Conservation (phyloP, 768 basidiomycete species). For the Chalciporus sphaerocephalus region DNA sequence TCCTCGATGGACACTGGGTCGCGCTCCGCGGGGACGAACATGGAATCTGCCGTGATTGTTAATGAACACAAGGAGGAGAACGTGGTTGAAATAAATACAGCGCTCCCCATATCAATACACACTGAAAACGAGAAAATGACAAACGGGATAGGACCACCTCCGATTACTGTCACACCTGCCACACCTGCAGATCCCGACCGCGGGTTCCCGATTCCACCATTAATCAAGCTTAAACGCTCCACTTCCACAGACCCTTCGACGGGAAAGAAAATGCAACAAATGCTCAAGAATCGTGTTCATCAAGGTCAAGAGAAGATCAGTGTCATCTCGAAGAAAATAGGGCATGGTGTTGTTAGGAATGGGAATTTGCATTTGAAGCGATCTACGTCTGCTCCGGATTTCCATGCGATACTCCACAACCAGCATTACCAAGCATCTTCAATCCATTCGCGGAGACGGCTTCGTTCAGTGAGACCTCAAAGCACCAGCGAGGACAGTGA, state of each 20-base stretch:
- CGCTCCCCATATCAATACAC: conserved; percentile 4
- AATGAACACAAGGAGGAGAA: conserved; percentile 16
- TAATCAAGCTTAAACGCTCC: conserved; percentile 20
- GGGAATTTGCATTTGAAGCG: conserved; percentile 47
- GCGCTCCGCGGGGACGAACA: conserved; percentile 24
- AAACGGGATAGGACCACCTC: conserved; percentile 9
- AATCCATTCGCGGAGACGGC: conserved; percentile 72
- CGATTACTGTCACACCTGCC: conserved; percentile 63
- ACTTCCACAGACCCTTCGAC: conserved; percentile 41
- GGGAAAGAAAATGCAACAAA: conserved; percentile 72
- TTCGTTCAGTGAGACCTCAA: conserved; percentile 44
- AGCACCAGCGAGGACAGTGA: conserved; percentile 33
- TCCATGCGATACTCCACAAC: conserved; percentile 60
- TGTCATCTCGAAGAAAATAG: conserved; percentile 74
- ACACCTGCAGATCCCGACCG: conserved; percentile 41
- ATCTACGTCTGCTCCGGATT: conserved; percentile 67
- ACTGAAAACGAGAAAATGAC: not conserved
- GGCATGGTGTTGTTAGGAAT: conserved; percentile 59
- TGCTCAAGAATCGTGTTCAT: conserved; percentile 69
- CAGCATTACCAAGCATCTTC: conserved; percentile 71
- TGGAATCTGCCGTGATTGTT: conserved; percentile 11
- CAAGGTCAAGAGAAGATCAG: conserved; percentile 69
- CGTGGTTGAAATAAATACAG: conserved; percentile 8
- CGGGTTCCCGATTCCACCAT: conserved; percentile 18
- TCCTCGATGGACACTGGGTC: conserved; percentile 30